These are phyloP conservation scores for Leptographium lundbergii DNA, from an alignment of 2,329 filamentous ascomycete species.

Conservation along the genomic window DNA sequence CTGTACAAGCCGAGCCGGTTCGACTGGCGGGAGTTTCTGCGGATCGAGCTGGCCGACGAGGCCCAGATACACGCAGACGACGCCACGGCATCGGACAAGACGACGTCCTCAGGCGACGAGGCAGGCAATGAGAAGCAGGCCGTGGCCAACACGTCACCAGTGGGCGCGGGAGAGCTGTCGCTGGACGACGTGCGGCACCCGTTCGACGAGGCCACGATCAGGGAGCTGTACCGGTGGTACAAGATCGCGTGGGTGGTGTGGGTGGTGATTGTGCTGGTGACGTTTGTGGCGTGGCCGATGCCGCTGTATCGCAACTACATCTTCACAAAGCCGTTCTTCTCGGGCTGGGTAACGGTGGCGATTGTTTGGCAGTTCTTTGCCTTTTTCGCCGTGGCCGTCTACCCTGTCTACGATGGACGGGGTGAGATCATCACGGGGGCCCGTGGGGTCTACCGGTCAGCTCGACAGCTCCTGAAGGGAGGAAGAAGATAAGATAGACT, in stretches of 20 bases:
- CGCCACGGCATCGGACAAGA: background rate
- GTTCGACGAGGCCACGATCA: conserved; percentile 1
- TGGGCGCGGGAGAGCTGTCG: conserved; percentile 3
- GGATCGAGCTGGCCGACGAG: conserved; percentile 32
- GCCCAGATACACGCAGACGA: conserved; percentile 11
- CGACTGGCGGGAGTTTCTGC: conserved; percentile 27
- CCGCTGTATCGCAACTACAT: conserved; percentile 36
- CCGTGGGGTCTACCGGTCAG: background rate
- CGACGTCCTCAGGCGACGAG: background rate
- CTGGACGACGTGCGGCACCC: conserved; percentile 26
- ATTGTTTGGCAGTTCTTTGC: conserved; percentile 36
- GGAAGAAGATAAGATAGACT: background rate
- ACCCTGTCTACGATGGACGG: conserved; percentile 32
- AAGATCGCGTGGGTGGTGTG: conserved; percentile 6
- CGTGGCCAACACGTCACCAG: background rate
- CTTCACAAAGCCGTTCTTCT: conserved; percentile 32
- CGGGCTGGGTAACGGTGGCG: conserved; percentile 29
- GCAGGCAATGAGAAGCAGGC: too few species aligned
- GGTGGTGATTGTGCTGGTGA: conserved; percentile 23
- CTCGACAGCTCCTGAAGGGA: background rate
- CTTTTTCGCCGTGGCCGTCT: conserved; percentile 31
- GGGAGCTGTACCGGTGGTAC: conserved; percentile 6
- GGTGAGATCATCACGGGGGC: conserved; percentile 3
- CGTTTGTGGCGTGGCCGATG: conserved; percentile 34
- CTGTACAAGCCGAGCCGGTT: conserved; percentile 21